Percentiles rank a stretch among this genome's conserved stretches.
These are phyloP conservation scores for Vigna unguiculata DNA, from an alignment of 306 rosid genomes.

Conservation along the genomic window DNA sequence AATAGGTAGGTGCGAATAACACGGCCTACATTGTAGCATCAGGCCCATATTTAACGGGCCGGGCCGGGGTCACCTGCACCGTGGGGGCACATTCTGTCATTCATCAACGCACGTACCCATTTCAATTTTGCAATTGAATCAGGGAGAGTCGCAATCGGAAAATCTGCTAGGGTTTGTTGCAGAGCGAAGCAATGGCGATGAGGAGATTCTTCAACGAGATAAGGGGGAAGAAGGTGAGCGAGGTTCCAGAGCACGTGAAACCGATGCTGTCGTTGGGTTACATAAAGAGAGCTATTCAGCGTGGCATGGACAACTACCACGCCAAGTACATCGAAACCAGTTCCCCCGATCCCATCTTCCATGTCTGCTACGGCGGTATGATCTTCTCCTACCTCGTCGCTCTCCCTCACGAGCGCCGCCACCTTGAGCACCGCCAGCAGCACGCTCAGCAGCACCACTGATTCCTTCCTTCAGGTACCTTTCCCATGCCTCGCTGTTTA, in stretches of 20 bases:
- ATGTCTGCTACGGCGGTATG: constrained; percentile 86
- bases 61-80: background rate
- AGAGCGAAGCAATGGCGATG: constrained; percentile 63
- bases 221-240: constrained; percentile 70
- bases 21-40: too few relatives aligned
- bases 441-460: constrained; percentile 66
- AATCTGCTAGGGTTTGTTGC: constrained; percentile 26
- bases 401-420: constrained; percentile 91
- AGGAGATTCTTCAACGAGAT: constrained; percentile 74
- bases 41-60: background rate
- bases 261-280: constrained; percentile 64
- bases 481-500: background rate
- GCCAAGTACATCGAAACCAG: constrained; percentile 80
- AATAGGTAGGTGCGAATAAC: too few relatives aligned
- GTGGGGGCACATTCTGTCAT: too few relatives aligned
- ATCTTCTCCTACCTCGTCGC: constrained; percentile 76
- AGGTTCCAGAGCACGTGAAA: constrained; percentile 66
- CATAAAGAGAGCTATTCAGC: constrained; percentile 55
- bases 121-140: background rate
- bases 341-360: constrained; percentile 65
- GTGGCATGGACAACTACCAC: constrained; percentile 70
- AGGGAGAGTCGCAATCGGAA: background rate
- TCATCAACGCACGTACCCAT: background rate
- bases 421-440: constrained; percentile 67
- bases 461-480: background rate